These are phyloP conservation scores for Tricholoma furcatifolium DNA, from an alignment of 768 basidiomycete genomes.

Conservation along the genomic window DNA sequence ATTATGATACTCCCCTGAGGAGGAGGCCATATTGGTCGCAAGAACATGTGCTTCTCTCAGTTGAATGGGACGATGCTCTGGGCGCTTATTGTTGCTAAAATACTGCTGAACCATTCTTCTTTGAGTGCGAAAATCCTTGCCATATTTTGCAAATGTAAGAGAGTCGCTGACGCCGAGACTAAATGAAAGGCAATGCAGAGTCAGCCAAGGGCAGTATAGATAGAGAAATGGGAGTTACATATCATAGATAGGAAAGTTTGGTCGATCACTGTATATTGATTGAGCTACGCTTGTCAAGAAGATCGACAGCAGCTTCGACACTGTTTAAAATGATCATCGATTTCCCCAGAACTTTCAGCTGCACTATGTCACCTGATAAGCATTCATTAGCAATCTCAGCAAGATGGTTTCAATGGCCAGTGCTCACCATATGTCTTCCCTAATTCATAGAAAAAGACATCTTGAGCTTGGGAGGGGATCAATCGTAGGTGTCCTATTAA, in stretches of 20 bases:
- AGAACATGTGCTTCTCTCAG: conserved; percentile 30
- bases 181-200: not conserved
- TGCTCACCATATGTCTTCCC: conserved; percentile 31
- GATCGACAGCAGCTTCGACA: conserved; percentile 21
- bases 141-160: conserved; percentile 18
- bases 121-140: conserved; percentile 21
- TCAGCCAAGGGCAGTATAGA: not conserved
- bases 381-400: not conserved
- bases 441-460: conserved; percentile 28
- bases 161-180: conserved; percentile 15
- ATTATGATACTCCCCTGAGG: conserved; percentile 16
- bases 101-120: conserved; percentile 19
- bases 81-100: conserved; percentile 19
- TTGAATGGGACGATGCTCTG: conserved; percentile 23
- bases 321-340: conserved; percentile 23
- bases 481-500: conserved; percentile 34
- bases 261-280: conserved; percentile 25
- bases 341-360: conserved; percentile 19
- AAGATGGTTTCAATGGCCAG: not conserved
- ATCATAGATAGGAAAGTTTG: conserved; percentile 13
- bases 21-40: conserved; percentile 23
- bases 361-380: not conserved
- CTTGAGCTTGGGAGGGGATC: conserved; percentile 27
- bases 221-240: conserved; percentile 10
- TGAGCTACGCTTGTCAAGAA: conserved; percentile 21